phyloP scores from a whole-genome alignment of 257 asterid genomes.

The Catharanthus roseus region DNA sequence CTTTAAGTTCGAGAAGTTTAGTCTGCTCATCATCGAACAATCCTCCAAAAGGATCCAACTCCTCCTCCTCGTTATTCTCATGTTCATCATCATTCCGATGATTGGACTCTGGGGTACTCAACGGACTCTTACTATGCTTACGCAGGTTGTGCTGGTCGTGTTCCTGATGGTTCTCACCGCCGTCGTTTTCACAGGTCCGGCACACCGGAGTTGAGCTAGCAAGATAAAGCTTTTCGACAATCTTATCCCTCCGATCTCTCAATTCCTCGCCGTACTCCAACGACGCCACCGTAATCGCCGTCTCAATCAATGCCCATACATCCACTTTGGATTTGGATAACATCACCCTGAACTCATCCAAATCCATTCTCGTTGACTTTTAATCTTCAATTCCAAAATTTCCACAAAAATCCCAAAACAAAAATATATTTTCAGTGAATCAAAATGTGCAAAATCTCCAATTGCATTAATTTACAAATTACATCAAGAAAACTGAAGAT shows the following conservation, averaged over 20 bases:
- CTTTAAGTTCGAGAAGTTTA: conserved; percentile 56
- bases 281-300: conserved; percentile 77
- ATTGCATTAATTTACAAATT: not conserved
- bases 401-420: not conserved
- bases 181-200: conserved; percentile 42
- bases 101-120: conserved; percentile 66
- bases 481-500: not conserved
- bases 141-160: conserved; percentile 13
- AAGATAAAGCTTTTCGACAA: conserved; percentile 58
- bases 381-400: not conserved
- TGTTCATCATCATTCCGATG: conserved; percentile 18
- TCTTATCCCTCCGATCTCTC: conserved; percentile 67
- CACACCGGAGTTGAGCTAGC: conserved; percentile 40
- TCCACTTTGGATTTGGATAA: conserved; percentile 61
- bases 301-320: conserved; percentile 70
- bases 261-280: conserved; percentile 60
- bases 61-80: conserved; percentile 34
- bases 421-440: not conserved
- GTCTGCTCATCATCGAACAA: conserved; percentile 70
- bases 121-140: conserved; percentile 43
- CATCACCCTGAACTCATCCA: conserved; percentile 59
- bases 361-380: conserved; percentile 49
- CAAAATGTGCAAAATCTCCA: not conserved
- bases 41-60: conserved; percentile 49
- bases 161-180: conserved; percentile 17